Conservation (phyloP, 768 basidiomycete genomes). For the Gymnopilus junonius region DNA sequence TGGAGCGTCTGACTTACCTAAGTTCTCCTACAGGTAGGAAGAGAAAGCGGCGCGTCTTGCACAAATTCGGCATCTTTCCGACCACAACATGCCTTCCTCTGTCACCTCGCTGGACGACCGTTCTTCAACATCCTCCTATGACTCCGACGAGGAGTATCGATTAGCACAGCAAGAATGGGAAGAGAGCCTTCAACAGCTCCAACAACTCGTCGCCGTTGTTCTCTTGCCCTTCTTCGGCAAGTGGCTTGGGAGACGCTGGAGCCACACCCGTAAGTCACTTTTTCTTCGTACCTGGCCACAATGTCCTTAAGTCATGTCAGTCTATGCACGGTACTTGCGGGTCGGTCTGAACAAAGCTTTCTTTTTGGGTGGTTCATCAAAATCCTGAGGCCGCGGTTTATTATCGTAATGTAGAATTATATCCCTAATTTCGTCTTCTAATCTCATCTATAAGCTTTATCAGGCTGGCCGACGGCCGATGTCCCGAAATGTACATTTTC, state of each 20-base stretch:
- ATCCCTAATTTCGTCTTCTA: constrained; percentile 24
- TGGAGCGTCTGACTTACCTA: constrained; percentile 21
- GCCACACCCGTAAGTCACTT: constrained; percentile 74
- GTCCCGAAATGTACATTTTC: constrained; percentile 58
- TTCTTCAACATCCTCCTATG: constrained; percentile 59
- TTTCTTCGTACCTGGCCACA: constrained; percentile 1
- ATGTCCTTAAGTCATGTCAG: constrained; percentile 38
- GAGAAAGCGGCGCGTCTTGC: neutral
- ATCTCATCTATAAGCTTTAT: constrained; percentile 54
- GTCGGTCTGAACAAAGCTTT: constrained; percentile 68
- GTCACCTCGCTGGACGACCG: constrained; percentile 65
- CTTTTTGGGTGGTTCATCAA: constrained; percentile 46
- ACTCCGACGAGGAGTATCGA: constrained; percentile 72
- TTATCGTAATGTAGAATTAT: neutral
- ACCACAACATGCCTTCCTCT: constrained; percentile 61
- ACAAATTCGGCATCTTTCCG: constrained; percentile 10
- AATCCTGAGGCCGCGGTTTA: neutral
- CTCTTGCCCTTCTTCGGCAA: constrained; percentile 88
- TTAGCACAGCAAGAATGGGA: constrained; percentile 93
- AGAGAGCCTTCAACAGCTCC: constrained; percentile 84
- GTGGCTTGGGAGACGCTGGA: constrained; percentile 86
- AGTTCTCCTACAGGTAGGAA: neutral
- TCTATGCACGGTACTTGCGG: constrained; percentile 70
- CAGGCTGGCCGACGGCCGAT: constrained; percentile 49
- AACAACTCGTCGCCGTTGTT: constrained; percentile 78